A percentile compares a stretch with the other conserved stretches of the same genome.
These are phyloP conservation scores for Rosa lucieae DNA, from an alignment of 306 rosid genomes.

Conservation along the genomic window DNA sequence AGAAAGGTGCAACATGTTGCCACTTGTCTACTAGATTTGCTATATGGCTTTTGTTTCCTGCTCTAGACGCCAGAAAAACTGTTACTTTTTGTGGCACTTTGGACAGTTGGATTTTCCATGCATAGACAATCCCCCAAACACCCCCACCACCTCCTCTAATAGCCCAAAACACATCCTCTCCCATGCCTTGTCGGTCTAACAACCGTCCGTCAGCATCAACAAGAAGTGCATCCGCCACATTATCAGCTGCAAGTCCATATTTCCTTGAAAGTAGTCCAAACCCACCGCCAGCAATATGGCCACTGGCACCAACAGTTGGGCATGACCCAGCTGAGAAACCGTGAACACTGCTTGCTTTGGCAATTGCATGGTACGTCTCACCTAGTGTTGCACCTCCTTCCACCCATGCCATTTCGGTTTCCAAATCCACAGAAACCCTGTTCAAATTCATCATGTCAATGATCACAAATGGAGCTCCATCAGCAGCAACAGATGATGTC, in stretches of 20 bases:
- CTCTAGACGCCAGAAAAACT: constrained; percentile 44
- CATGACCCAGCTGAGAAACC: constrained; percentile 86
- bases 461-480: constrained; percentile 48
- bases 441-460: constrained; percentile 77
- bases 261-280: constrained; percentile 65
- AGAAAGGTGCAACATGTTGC: constrained; percentile 66
- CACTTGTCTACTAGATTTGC: constrained; percentile 52
- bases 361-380: constrained; percentile 67
- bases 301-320: constrained; percentile 88
- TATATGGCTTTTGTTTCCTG: constrained; percentile 41
- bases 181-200: constrained; percentile 53
- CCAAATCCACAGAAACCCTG: constrained; percentile 50
- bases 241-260: constrained; percentile 74
- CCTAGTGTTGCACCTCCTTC: constrained; percentile 90
- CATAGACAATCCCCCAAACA: constrained; percentile 65
- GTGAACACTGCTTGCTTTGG: constrained; percentile 43
- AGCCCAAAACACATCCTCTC: constrained; percentile 92
- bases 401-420: constrained; percentile 65
- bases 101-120: constrained; percentile 66
- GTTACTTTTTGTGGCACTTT: constrained; percentile 58
- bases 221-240: constrained; percentile 63
- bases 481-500: constrained; percentile 52
- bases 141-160: constrained; percentile 89
- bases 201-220: constrained; percentile 51
- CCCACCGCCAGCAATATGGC: constrained; percentile 79